Evolutionary conservation across 176 grass and related monocot species (phyloP).

Genomic region (Stipa capillata): DNA sequence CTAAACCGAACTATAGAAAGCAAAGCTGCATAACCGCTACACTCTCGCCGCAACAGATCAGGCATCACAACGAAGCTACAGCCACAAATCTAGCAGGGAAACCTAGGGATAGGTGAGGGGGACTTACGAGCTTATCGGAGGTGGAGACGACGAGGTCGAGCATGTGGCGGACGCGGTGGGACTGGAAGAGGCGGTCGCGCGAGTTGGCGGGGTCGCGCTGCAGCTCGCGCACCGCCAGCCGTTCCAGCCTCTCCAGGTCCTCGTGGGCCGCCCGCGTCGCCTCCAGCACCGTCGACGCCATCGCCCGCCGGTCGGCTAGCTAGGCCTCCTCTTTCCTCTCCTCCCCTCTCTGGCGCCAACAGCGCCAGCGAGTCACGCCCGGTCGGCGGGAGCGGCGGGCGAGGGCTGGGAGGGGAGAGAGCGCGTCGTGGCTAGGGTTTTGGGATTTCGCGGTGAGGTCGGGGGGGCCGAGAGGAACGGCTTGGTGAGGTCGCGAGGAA

Average conservation of each 20-base stretch:
- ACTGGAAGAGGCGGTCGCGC: conserved; percentile 89
- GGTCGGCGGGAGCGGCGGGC: neutral
- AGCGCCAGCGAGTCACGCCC: neutral
- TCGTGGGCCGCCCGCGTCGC: conserved; percentile 86
- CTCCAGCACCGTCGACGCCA: conserved; percentile 90
- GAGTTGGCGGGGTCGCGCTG: conserved; percentile 72
- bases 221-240: conserved; percentile 72
- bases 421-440: conserved; percentile 27
- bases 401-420: too few species aligned
- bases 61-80: neutral
- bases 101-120: too few species aligned
- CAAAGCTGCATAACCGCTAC: neutral
- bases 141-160: conserved; percentile 62
- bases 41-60: neutral
- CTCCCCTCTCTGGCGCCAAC: neutral
- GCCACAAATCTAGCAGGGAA: neutral
- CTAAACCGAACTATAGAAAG: too few species aligned
- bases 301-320: too few species aligned
- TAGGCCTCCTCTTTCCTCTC: neutral
- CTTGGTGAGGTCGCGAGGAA: too few species aligned
- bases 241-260: conserved; percentile 90
- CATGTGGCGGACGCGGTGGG: conserved; percentile 90
- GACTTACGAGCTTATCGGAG: conserved; percentile 60
- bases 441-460: neutral
- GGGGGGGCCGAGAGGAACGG: neutral